Evolutionary conservation across 2,329 filamentous ascomycete species (phyloP).

Genomic region (Emergomyces africanus): DNA sequence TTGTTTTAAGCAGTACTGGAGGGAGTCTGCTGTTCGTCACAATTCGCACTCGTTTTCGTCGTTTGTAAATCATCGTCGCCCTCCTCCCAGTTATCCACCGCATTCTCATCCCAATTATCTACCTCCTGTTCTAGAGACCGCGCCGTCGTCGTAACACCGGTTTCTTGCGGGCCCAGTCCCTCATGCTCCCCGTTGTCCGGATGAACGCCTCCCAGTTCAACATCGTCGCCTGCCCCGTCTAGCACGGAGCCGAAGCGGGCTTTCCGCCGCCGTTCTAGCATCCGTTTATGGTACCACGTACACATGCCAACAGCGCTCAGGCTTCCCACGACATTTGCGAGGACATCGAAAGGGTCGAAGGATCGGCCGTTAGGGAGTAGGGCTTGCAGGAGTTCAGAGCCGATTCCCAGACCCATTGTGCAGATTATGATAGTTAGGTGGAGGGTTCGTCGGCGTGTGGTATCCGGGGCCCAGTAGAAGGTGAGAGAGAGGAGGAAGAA

Average conservation of each 20-base stretch:
- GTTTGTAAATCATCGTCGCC: slow-evolving; percentile 16
- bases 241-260: slow-evolving; percentile 54
- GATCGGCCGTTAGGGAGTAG: slow-evolving; percentile 59
- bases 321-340: slow-evolving; percentile 76
- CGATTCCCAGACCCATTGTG: slow-evolving; percentile 47
- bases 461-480: slow-evolving; percentile 98
- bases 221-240: slow-evolving; percentile 29
- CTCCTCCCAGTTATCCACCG: slow-evolving; percentile 51
- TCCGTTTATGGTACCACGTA: slow-evolving; percentile 87
- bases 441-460: slow-evolving; percentile 68
- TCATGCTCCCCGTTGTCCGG: slow-evolving; percentile 32
- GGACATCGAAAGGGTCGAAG: slow-evolving; percentile 72
- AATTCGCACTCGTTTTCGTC: slow-evolving; percentile 2
- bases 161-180: slow-evolving; percentile 44
- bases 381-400: slow-evolving; percentile 45
- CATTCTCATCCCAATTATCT: slow-evolving; percentile 90
- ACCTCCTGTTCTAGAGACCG: slow-evolving; percentile 62
- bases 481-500: slow-evolving; percentile 75
- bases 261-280: slow-evolving; percentile 75
- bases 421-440: slow-evolving; percentile 74
- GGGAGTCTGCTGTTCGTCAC: slow-evolving; percentile 14
- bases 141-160: slow-evolving; percentile 40
- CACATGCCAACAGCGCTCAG: slow-evolving; percentile 58
- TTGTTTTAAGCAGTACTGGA: slow-evolving; percentile 13
- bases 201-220: slow-evolving; percentile 21